phyloP scores from a whole-genome alignment of 2,329 filamentous ascomycete genomes.

The Diaporthe sp. region DNA sequence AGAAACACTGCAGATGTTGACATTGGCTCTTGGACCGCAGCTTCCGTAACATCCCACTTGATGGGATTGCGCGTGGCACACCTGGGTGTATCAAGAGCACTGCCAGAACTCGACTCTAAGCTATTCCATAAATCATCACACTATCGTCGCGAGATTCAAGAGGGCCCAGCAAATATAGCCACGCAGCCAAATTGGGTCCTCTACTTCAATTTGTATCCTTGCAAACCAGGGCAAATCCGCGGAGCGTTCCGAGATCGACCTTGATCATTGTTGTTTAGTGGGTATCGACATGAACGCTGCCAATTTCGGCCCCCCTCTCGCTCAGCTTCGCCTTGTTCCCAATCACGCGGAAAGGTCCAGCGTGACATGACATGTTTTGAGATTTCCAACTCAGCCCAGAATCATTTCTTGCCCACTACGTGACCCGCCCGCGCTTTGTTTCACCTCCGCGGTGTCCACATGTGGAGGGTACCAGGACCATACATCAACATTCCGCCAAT shows the following conservation, averaged over 20 bases:
- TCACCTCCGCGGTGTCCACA: background rate
- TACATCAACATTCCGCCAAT: background rate
- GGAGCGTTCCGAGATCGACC: background rate
- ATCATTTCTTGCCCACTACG: background rate
- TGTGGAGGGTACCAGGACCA: background rate
- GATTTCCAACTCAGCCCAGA: background rate
- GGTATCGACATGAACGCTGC: background rate
- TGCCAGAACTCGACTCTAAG: too few species aligned
- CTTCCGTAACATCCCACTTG: too few species aligned
- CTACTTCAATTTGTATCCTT: too few species aligned
- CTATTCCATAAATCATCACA: too few species aligned
- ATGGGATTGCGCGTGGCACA: too few species aligned
- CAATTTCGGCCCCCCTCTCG: background rate
- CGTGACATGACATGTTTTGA: background rate
- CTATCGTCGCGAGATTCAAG: too few species aligned
- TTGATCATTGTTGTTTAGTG: background rate
- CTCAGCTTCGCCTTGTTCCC: background rate
- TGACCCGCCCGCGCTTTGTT: background rate
- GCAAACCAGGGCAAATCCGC: background rate
- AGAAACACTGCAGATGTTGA: too few species aligned
- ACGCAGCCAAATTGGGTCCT: too few species aligned
- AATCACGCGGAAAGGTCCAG: background rate
- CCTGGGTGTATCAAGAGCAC: too few species aligned
- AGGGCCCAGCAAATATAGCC: too few species aligned
- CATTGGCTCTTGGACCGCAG: too few species aligned